A percentile compares a stretch with the other conserved stretches of the same genome.
These are phyloP conservation scores for Stygiomarasmius scandens DNA, from an alignment of 1,284 basidiomycete species.

Conservation along the genomic window DNA sequence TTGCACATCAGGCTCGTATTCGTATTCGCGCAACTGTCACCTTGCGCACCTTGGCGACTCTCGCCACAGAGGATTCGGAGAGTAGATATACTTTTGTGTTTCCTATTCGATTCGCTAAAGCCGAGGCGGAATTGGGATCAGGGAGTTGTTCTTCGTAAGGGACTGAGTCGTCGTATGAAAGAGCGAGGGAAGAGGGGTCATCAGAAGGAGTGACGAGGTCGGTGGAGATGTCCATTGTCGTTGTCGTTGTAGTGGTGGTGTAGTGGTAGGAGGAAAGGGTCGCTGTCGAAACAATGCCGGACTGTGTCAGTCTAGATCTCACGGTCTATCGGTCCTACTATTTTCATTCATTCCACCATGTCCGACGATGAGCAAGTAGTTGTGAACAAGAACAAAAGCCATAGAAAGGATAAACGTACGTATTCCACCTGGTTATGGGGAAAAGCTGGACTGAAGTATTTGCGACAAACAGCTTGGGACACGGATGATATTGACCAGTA, in stretches of 20 bases:
- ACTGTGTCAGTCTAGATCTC: not conserved
- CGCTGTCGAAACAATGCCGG: not conserved
- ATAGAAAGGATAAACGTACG: conserved; percentile 91
- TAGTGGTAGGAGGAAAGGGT: not conserved
- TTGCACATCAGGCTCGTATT: conserved; percentile 52
- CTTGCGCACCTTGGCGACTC: conserved; percentile 72
- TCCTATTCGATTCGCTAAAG: conserved; percentile 67
- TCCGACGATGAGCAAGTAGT: conserved; percentile 46
- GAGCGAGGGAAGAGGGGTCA: conserved; percentile 19
- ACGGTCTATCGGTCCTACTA: not conserved
- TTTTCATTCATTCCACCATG: conserved; percentile 37
- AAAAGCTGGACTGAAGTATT: not conserved
- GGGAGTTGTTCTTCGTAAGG: conserved; percentile 55
- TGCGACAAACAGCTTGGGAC: conserved; percentile 81
- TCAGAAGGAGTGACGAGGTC: not conserved
- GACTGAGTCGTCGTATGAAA: conserved; percentile 57
- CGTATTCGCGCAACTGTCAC: conserved; percentile 36
- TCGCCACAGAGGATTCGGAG: conserved; percentile 52
- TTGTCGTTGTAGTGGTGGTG: too few species aligned
- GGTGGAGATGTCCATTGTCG: conserved; percentile 43
- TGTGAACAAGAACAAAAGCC: conserved; percentile 83
- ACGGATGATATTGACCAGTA: conserved; percentile 98
- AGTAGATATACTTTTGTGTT: conserved; percentile 70
- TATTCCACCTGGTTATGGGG: conserved; percentile 12
- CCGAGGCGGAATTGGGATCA: conserved; percentile 28